phyloP scores from a whole-genome alignment of 805 yeast genomes.

The Lachancea dasiensis region DNA sequence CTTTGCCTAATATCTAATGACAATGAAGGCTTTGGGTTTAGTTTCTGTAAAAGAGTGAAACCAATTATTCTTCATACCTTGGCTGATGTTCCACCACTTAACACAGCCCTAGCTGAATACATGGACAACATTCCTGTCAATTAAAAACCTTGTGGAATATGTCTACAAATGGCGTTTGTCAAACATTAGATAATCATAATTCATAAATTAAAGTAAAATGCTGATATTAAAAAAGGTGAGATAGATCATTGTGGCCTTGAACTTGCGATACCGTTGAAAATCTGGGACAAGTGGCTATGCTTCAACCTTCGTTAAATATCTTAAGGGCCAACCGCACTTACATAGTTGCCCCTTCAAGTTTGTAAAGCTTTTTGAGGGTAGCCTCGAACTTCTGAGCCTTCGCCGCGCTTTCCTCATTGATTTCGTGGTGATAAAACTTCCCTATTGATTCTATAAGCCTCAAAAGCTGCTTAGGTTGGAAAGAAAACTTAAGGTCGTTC shows the following conservation, averaged over 20 bases:
- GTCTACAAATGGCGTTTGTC: not conserved
- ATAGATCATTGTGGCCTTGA: slow-evolving; percentile 4
- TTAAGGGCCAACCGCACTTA: not conserved
- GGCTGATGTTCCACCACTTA: slow-evolving; percentile 31
- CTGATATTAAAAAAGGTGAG: slow-evolving; percentile 4
- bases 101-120: slow-evolving; percentile 28
- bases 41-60: slow-evolving; percentile 26
- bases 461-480: slow-evolving; percentile 13
- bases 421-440: slow-evolving; percentile 12
- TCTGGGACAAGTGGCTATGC: no score
- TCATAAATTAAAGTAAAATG: slow-evolving; percentile 7
- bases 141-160: not conserved
- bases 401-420: slow-evolving; percentile 13
- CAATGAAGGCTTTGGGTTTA: slow-evolving; percentile 23
- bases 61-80: slow-evolving; percentile 27
- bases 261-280: no score
- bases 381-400: slow-evolving; percentile 16
- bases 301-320: not conserved
- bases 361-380: slow-evolving; percentile 10
- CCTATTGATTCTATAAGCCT: slow-evolving; percentile 12
- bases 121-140: slow-evolving; percentile 21
- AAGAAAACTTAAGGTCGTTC: slow-evolving; percentile 18
- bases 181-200: slow-evolving; percentile 1
- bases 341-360: not conserved
- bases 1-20: slow-evolving; percentile 31